Conservation (phyloP, 2,329 filamentous ascomycete species). For the Microdochium bolleyi region DNA sequence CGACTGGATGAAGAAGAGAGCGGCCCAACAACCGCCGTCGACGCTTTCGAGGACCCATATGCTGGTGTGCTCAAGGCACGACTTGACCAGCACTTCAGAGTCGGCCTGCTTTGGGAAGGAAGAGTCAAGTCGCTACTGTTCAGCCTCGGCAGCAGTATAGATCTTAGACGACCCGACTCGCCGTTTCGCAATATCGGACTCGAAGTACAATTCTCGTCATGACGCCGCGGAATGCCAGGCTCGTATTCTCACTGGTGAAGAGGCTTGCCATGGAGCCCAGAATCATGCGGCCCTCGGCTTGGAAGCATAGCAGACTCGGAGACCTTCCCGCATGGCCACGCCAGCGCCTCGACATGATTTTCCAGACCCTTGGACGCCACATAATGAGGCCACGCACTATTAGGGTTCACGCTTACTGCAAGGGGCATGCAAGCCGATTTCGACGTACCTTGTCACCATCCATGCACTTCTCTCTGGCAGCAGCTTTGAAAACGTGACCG, state of each 20-base stretch:
- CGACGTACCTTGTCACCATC: too few species aligned
- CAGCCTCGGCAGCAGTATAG: constrained; percentile 79
- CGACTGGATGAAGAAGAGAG: constrained; percentile 33
- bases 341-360: background rate
- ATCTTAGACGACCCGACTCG: constrained; percentile 67
- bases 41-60: constrained; percentile 50
- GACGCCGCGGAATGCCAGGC: constrained; percentile 22
- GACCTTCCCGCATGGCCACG: background rate
- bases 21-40: constrained; percentile 17
- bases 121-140: constrained; percentile 88
- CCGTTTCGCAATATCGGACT: constrained; percentile 70
- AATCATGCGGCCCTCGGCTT: too few species aligned
- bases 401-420: too few species aligned
- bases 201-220: constrained; percentile 78
- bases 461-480: too few species aligned
- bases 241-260: background rate
- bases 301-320: background rate
- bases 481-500: too few species aligned
- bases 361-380: too few species aligned
- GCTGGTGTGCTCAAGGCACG: constrained; percentile 85
- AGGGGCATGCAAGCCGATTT: too few species aligned
- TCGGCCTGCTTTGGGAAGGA: constrained; percentile 88
- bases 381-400: too few species aligned
- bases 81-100: constrained; percentile 78
- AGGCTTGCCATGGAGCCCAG: background rate